Evolutionary conservation across 192 early-diverging fungal genomes (phyloP), one percentile per base, ranked within the genome.

Genomic region (Podila epicladia): DNA sequence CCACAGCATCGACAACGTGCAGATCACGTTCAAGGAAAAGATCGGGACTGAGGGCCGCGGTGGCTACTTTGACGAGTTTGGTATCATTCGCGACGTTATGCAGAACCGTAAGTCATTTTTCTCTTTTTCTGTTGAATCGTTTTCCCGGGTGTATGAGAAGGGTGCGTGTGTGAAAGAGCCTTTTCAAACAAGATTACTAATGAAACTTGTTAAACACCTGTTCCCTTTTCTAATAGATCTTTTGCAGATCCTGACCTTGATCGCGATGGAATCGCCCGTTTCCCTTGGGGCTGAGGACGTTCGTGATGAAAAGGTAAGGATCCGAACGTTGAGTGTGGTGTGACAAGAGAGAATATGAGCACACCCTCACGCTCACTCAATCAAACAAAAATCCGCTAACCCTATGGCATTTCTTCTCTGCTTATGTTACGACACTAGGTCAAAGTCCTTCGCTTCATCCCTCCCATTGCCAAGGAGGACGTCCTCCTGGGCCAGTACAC

Each of bases 11-110:
- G 84, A 93, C 78, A 97, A 97, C 63, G 89, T 99, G 7, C 97
- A 99, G 85, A 97, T 99, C 82, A 98, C 96, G 1, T 98, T 99
- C 86, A 99, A 99, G 75, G 97, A 99, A 84, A 91, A 92, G 65
- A 93, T 99, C 76, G 97, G 97, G 58, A 99, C 97, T 1, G 93
- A 97, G 84, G 97, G 97, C 28, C 93, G 97, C 55, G 97, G 97
- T 61, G 97, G 97, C 0, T 99, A 99, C 88, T 98, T 99, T 92
- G 96, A 99, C 79, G 96, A 97, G 86, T 98, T 97, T 88, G 97
- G 97, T 29, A 97, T 99, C 57, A 96, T 99, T 73, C 95, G 97
- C 67, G 97, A 99, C 75, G 97, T 99, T 55, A 92, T 94, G 91
- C 94, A 95, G 86, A 95, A 95, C 84, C 93, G 87, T 88, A 85